Conservation (phyloP, 1,284 basidiomycete genomes). For the Sporisorium exsertum region DNA sequence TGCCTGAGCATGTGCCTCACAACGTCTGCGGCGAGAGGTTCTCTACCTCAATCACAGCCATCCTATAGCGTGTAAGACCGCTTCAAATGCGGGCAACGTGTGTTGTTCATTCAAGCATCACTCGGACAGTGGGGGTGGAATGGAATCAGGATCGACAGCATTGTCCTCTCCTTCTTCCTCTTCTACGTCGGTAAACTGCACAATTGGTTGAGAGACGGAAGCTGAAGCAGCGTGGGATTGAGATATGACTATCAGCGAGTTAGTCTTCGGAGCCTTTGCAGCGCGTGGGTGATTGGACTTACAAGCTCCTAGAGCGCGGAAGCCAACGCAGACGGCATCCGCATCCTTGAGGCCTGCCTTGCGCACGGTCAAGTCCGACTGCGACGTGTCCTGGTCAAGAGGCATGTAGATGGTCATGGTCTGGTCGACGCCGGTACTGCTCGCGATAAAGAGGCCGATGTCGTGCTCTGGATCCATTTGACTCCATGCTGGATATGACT, state of each 20-base stretch:
- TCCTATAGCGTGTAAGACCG: neutral
- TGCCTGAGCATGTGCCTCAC: neutral
- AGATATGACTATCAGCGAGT: neutral
- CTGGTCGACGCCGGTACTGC: conserved; percentile 28
- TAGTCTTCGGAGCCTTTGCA: neutral
- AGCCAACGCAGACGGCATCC: conserved; percentile 42
- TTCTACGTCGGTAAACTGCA: conserved; percentile 42
- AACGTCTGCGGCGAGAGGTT: neutral
- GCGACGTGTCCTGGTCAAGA: conserved; percentile 28
- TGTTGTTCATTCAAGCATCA: neutral
- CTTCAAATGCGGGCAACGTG: neutral
- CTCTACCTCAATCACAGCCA: neutral
- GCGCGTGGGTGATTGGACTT: conserved; percentile 1
- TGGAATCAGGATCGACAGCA: conserved; percentile 30
- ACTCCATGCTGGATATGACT: conserved; percentile 31
- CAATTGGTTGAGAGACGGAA: conserved; percentile 44
- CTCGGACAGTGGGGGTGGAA: conserved; percentile 37
- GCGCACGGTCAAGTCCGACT: conserved; percentile 25
- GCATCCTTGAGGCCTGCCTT: conserved; percentile 50
- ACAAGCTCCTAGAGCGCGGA: conserved; percentile 40
- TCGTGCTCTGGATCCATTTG: conserved; percentile 31
- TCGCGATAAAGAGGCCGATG: conserved; percentile 42
- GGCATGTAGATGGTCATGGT: conserved; percentile 47
- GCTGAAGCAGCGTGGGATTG: conserved; percentile 6
- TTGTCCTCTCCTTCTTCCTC: conserved; percentile 42